Percentiles rank a stretch among this genome's conserved stretches.
Evolutionary conservation across 73 alveolate genomes (phyloP).

Genomic region (Blepharisma japonicum): DNA sequence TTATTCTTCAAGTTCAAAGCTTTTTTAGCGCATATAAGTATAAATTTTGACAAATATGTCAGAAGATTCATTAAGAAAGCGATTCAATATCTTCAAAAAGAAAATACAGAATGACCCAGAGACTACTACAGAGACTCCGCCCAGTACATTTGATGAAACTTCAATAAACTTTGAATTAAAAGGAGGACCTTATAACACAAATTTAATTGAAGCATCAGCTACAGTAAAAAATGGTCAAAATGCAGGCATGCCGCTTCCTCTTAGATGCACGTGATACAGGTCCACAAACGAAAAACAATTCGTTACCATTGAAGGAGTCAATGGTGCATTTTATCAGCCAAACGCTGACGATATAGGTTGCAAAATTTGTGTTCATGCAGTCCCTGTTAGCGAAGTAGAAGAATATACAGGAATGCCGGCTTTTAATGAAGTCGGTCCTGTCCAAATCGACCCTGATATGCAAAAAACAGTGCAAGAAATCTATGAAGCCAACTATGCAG

Average conservation of each 20-base stretch:
- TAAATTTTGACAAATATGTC: neutral
- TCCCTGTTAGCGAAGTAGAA: slow-evolving; percentile 65
- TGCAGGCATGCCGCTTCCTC: slow-evolving; percentile 60
- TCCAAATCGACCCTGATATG: slow-evolving; percentile 45
- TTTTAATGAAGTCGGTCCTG: slow-evolving; percentile 69
- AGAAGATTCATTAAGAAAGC: neutral
- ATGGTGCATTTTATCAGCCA: slow-evolving; percentile 61
- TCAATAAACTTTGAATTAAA: slow-evolving; percentile 42
- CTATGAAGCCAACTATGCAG: neutral
- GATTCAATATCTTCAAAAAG: slow-evolving; percentile 6
- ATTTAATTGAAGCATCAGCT: slow-evolving; percentile 53
- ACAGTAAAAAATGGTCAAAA: slow-evolving; percentile 48
- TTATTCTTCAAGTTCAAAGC: too few relatives aligned
- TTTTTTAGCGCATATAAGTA: too few relatives aligned
- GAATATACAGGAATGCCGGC: slow-evolving; percentile 74
- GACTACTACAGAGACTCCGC: neutral
- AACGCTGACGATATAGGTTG: slow-evolving; percentile 59
- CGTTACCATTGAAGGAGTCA: slow-evolving; percentile 41
- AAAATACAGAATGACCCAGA: neutral
- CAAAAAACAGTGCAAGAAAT: slow-evolving; percentile 33
- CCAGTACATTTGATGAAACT: slow-evolving; percentile 51
- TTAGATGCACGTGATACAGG: slow-evolving; percentile 62
- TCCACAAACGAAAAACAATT: slow-evolving; percentile 44
- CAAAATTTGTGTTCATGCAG: slow-evolving; percentile 63
- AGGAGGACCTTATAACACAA: slow-evolving; percentile 55